Base-by-base conservation (phyloP, 2,329 filamentous ascomycete genomes). In the Aplosporella prunicola region DNA sequence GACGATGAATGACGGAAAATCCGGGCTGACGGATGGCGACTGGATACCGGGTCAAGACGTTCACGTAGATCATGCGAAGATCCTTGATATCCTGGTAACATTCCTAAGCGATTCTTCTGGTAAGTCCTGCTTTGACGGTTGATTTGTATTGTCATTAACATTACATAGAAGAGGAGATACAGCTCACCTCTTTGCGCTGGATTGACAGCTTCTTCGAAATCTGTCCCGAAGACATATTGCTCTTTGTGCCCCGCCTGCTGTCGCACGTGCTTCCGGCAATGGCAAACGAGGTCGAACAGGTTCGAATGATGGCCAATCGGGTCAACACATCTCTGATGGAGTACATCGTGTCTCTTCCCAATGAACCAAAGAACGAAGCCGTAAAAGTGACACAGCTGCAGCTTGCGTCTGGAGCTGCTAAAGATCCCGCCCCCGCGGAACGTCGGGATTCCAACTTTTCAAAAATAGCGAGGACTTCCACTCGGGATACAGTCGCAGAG, bases 41-140 rank as follows among this genome's bases (percentile, higher is more conserved):
- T 98, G 89, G 87, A 80, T 96, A 30, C 93, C 93, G 0, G 91
- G 93, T 1, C 91, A 98, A 61, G 91, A 98, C 58, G 87, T 95
- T 6, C 82, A 93, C 42, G 84, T 98, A 44, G 89, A 96, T 59
- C 85, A 94, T 60, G 79, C 84, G 43, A 85, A 82, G 47, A 93
- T 98, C 23, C 65, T 98, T 32, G 84, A 93, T 49, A 98, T 96
- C 37, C 63, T 98, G 27, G 87, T 93, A 2, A 79, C 80, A 9
- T 95, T 91, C 45, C 71, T 98, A 29, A 83, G 93, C 50, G 83
- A 85, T 13, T 81, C 83, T 3, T 67, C 81, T 49, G 82, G 84
- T 86, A 63, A 50, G 66, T 57, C 25, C 22, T 23, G 6, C n/a
- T 11, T 18, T 17, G 24, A 10, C 31, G n/a, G 13, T 11, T 35